Conservation (phyloP, 768 basidiomycete genomes). For the Pulveroboletus sp. region DNA sequence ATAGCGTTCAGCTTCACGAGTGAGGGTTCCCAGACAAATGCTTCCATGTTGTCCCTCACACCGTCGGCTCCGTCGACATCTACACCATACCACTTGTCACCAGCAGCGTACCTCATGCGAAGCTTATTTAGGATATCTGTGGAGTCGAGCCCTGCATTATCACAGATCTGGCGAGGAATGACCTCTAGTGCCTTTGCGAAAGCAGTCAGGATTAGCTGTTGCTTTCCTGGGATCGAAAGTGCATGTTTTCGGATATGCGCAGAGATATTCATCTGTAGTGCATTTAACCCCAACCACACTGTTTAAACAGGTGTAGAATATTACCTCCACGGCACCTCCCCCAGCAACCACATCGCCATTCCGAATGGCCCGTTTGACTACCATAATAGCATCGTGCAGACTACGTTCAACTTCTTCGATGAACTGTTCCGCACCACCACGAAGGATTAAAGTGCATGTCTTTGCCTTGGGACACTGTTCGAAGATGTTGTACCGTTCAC, state of each 20-base stretch:
- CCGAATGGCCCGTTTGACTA: slow-evolving; percentile 95
- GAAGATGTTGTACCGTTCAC: slow-evolving; percentile 94
- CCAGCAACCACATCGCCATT: slow-evolving; percentile 97
- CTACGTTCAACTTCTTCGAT: slow-evolving; percentile 97
- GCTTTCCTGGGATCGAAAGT: slow-evolving; percentile 90
- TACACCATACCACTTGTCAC: slow-evolving; percentile 88
- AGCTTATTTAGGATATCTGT: slow-evolving; percentile 97
- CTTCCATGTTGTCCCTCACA: slow-evolving; percentile 93
- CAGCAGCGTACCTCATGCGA: slow-evolving; percentile 90
- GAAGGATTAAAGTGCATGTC: slow-evolving; percentile 90
- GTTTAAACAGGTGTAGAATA: slow-evolving; percentile 7
- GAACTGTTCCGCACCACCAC: slow-evolving; percentile 98
- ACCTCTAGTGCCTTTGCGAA: slow-evolving; percentile 97
- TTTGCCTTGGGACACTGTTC: slow-evolving; percentile 90
- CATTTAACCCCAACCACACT: neutral
- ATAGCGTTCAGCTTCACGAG: slow-evolving; percentile 95
- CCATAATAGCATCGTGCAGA: slow-evolving; percentile 98
- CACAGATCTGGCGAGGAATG: slow-evolving; percentile 97
- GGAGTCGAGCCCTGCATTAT: slow-evolving; percentile 96
- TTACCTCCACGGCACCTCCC: slow-evolving; percentile 93
- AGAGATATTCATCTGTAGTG: slow-evolving; percentile 89
- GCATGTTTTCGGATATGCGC: slow-evolving; percentile 91
- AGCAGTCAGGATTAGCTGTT: slow-evolving; percentile 89
- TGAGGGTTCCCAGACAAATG: slow-evolving; percentile 98
- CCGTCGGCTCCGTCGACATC: slow-evolving; percentile 88